Base-by-base conservation (phyloP, 257 asterid genomes). In the Primulina huaijiensis region DNA sequence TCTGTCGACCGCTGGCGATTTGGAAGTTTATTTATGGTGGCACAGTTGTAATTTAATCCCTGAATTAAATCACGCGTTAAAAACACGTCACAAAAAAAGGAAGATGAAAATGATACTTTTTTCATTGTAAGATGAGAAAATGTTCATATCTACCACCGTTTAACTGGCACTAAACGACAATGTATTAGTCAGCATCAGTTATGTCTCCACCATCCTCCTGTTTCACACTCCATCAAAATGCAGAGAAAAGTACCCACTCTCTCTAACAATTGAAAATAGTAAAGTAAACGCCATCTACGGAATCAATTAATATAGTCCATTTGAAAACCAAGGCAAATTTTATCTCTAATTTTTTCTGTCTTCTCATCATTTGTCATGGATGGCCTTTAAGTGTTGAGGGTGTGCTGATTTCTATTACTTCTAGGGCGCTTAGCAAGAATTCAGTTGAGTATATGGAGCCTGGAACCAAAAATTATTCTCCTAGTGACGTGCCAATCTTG, bases 401-500 rank as follows among this genome's bases (percentile, higher is more conserved):
- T 50, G 70, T 34, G 40, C 55, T 27, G 73, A 71, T 71, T 57
- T 46, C 31, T 30, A 5, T 30, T 75, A 62, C 11, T 25, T 23
- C 50, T 37, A 30, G 62, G 35, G 55, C 57, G 60, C 19, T 38
- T 76, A 33, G 55, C 56, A 23, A 30, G 58, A 53, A 23, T 59
- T 62, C 37, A 60, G 72, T 25, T 40, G 53, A 37, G 23, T 14
- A 72, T 61, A 87, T 85, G 87, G 86, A 87, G 75, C 74, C 78
- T 58, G 73, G 74, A 9, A 65, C 68, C 76, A 67, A 67, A 19
- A 71, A 62, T 21, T 33, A 31, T 34, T 81, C 75, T 61, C 83
- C 86, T 40, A 75, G 77, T 58, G 72, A 77, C 65, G 66, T 81
- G 77, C 79, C 84, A 63, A 84, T 85, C 76, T 72, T 78, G 81